Evolutionary conservation across 352 stramenopile species (phyloP).

Genomic region (Phytophthora rubi): DNA sequence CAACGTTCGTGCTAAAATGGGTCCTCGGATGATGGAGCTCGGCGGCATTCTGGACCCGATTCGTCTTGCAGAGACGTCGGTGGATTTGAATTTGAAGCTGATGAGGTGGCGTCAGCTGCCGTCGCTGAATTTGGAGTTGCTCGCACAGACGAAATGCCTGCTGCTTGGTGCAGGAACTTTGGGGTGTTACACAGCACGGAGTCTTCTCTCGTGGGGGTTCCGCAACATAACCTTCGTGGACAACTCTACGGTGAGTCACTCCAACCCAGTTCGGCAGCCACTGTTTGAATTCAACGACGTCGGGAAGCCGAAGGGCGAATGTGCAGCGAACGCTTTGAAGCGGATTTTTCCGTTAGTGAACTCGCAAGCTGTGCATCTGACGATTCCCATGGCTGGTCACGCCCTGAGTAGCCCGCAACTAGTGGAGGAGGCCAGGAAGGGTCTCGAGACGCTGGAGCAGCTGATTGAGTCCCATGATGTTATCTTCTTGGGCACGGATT

Average conservation of each 20-base stretch:
- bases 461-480: conserved; percentile 96
- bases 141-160: conserved; percentile 94
- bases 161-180: conserved; percentile 96
- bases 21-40: conserved; percentile 81
- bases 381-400: conserved; percentile 99
- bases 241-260: conserved; percentile 97
- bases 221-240: conserved; percentile 98
- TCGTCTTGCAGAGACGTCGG: conserved; percentile 94
- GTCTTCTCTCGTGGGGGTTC: conserved; percentile 97
- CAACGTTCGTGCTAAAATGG: conserved; percentile 76
- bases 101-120: conserved; percentile 99
- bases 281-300: conserved; percentile 97
- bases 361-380: conserved; percentile 88
- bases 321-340: conserved; percentile 92
- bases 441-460: conserved; percentile 83
- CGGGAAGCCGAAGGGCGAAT: conserved; percentile 93
- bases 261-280: conserved; percentile 97
- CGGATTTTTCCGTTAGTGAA: conserved; percentile 94
- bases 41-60: conserved; percentile 75
- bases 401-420: conserved; percentile 67
- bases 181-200: conserved; percentile 96
- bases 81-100: conserved; percentile 98
- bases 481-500: conserved; percentile 98
- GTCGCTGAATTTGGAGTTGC: conserved; percentile 90
- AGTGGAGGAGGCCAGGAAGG: conserved; percentile 65